These are phyloP conservation scores for Erodium maritimum DNA, from an alignment of 345 rosid species.

Conservation along the genomic window DNA sequence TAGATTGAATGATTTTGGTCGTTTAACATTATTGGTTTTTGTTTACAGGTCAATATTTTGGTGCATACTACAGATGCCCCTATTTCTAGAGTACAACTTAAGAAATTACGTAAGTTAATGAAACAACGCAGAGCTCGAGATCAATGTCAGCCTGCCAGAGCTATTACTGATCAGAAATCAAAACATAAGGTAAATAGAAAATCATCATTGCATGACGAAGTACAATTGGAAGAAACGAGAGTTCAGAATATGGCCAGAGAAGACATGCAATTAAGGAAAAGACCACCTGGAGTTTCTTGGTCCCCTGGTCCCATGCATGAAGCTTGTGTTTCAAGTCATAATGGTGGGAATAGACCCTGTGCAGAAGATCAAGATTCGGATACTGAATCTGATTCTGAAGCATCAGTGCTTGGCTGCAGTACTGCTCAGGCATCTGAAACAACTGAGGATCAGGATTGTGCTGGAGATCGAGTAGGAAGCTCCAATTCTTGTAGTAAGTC, in stretches of 20 bases:
- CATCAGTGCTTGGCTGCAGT: slow-evolving; percentile 14
- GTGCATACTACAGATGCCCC: slow-evolving; percentile 60
- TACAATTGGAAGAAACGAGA: slow-evolving; percentile 19
- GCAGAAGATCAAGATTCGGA: slow-evolving; percentile 26
- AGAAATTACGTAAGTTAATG: slow-evolving; percentile 62
- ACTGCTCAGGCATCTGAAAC: slow-evolving; percentile 22
- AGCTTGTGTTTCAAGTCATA: slow-evolving; percentile 9
- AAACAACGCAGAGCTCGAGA: slow-evolving; percentile 36
- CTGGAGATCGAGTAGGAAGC: slow-evolving; percentile 21
- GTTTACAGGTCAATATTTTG: slow-evolving; percentile 72
- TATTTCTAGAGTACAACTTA: slow-evolving; percentile 66
- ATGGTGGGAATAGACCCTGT: slow-evolving; percentile 14
- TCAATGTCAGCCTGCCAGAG: slow-evolving; percentile 15
- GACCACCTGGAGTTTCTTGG: slow-evolving; percentile 27
- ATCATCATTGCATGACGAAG: slow-evolving; percentile 13
- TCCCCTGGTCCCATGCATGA: slow-evolving; percentile 22
- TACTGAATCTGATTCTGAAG: slow-evolving; percentile 36
- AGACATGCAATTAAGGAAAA: slow-evolving; percentile 21
- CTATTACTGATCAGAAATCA: slow-evolving; percentile 16
- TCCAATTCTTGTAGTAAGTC: slow-evolving; percentile 13
- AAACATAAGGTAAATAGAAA: slow-evolving; percentile 17
- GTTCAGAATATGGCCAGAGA: slow-evolving; percentile 19
- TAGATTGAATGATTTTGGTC: slow-evolving; percentile 3
- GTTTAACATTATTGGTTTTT: too few relatives aligned
- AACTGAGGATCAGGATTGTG: slow-evolving; percentile 20